Conservation (phyloP, 163 green algal genomes). For the Chloroidium sp. region DNA sequence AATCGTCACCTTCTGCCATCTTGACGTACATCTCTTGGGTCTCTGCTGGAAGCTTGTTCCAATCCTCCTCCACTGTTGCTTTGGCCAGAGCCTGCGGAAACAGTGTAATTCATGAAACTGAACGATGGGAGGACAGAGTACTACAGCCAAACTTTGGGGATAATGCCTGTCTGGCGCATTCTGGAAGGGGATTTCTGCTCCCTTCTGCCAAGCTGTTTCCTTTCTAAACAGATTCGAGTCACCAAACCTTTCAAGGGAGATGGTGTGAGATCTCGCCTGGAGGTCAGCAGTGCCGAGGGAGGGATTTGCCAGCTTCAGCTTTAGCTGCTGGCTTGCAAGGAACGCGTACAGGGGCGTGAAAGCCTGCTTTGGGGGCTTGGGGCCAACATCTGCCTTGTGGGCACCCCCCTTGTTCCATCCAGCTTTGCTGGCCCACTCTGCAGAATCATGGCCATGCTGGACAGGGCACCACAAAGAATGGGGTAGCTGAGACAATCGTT, state of each 20-base stretch:
- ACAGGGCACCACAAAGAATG: too few species aligned
- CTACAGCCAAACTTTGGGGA: too few species aligned
- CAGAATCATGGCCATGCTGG: too few species aligned
- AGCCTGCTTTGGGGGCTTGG: not conserved
- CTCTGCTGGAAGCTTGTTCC: not conserved
- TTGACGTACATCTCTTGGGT: not conserved
- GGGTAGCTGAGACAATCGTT: too few species aligned
- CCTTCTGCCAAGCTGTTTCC: too few species aligned
- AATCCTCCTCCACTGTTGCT: not conserved
- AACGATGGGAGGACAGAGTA: too few species aligned
- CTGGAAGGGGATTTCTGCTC: too few species aligned
- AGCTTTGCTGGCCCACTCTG: not conserved
- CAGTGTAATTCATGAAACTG: too few species aligned
- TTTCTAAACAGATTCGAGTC: too few species aligned
- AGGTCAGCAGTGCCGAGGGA: not conserved
- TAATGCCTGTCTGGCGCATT: too few species aligned
- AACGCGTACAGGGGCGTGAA: not conserved
- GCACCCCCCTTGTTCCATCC: not conserved
- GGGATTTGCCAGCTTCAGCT: not conserved
- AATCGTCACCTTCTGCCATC: not conserved
- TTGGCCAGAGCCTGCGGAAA: not conserved
- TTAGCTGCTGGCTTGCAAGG: not conserved
- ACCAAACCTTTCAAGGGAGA: too few species aligned
- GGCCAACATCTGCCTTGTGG: not conserved
- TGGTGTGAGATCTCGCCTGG: too few species aligned